A percentile compares a stretch with the other conserved stretches of the same genome.
Conservation (phyloP, 2,329 filamentous ascomycete genomes). For the Epichloe sp. region DNA sequence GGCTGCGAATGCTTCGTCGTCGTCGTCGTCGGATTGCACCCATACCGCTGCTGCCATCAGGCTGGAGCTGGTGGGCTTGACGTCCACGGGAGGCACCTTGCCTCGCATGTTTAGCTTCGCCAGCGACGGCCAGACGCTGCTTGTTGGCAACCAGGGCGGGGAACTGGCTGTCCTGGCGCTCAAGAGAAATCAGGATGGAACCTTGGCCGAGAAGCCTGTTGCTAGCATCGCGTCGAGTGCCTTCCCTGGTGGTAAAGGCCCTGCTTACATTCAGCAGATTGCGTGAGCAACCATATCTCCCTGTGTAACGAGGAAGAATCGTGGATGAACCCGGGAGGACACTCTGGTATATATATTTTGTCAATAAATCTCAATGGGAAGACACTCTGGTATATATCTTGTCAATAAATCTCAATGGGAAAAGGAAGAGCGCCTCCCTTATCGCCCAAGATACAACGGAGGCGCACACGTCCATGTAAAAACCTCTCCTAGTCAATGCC, state of each 20-base stretch:
- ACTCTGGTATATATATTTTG: no score
- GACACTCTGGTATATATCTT: no score
- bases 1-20: neutral
- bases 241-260: conserved; percentile 13
- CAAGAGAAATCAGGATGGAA: conserved; percentile 12
- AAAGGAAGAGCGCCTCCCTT: no score
- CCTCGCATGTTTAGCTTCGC: conserved; percentile 35
- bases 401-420: no score
- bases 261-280: conserved; percentile 21
- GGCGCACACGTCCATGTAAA: no score
- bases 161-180: conserved; percentile 27
- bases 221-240: conserved; percentile 13
- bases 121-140: conserved; percentile 25
- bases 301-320: no score
- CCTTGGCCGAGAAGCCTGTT: conserved; percentile 15
- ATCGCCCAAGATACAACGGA: no score
- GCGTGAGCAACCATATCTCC: neutral
- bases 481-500: no score
- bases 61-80: conserved; percentile 21
- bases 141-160: conserved; percentile 35
- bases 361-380: no score
- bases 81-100: conserved; percentile 21
- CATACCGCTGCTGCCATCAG: conserved; percentile 10
- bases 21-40: conserved; percentile 4
- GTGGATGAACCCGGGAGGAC: no score